Conservation (phyloP, 192 early-diverging fungal genomes). For the Coemansia sp. region DNA sequence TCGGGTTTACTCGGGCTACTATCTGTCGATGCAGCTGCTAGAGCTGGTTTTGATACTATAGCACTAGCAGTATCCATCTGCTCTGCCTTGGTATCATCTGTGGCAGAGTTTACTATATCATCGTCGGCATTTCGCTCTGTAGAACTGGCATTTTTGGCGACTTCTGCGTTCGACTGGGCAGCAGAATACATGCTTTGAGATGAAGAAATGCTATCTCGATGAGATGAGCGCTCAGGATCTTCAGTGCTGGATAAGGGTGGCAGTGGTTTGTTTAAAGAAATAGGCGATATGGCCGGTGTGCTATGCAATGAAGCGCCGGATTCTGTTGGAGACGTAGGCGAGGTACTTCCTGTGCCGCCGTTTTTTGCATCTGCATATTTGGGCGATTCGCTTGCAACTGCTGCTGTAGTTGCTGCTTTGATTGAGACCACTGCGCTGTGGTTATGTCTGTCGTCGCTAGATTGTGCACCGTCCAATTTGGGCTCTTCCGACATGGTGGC, state of each 20-base stretch:
- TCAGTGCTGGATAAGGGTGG: slow-evolving; percentile 15
- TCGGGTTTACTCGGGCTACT: not conserved
- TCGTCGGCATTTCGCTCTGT: not conserved
- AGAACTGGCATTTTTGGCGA: not conserved
- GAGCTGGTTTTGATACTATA: not conserved
- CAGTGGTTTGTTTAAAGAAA: slow-evolving; percentile 38
- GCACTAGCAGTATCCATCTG: not conserved
- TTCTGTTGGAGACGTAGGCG: not conserved
- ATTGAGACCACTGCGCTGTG: not conserved
- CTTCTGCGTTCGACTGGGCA: not conserved
- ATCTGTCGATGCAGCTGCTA: not conserved
- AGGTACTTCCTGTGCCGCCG: not conserved
- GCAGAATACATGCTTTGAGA: slow-evolving; percentile 1
- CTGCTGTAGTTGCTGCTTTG: slow-evolving; percentile 3
- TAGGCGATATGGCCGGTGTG: not conserved
- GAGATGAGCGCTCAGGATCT: slow-evolving; percentile 5
- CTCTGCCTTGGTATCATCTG: not conserved
- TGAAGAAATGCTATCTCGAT: slow-evolving; percentile 1
- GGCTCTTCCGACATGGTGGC: not conserved
- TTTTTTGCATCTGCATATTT: not conserved
- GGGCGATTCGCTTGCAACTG: not conserved
- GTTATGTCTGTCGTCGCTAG: no score
- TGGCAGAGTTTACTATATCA: not conserved
- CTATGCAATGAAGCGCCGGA: not conserved
- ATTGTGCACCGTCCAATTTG: not conserved